Percentiles rank a stretch among this genome's conserved stretches.
These are phyloP conservation scores for Botrytis porri DNA, from an alignment of 2,329 filamentous ascomycete species.

Conservation along the genomic window DNA sequence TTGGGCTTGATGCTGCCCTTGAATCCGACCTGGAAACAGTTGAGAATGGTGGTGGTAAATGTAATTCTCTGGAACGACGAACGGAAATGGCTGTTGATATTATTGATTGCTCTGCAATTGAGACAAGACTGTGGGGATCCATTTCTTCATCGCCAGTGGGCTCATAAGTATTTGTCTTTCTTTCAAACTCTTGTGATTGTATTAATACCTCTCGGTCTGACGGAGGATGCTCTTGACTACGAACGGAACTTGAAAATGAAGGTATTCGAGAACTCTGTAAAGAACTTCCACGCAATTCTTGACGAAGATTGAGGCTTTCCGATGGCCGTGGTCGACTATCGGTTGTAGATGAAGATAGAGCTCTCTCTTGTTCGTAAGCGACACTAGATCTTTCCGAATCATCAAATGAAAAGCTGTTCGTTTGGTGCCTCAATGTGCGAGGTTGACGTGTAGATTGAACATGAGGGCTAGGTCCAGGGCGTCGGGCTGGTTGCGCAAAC, in stretches of 20 bases:
- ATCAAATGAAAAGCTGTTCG: constrained; percentile 39
- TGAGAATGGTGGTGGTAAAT: constrained; percentile 37
- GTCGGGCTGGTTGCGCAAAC: constrained; percentile 36
- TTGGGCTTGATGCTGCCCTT: constrained; percentile 27
- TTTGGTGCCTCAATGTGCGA: constrained; percentile 38
- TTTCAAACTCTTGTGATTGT: not conserved
- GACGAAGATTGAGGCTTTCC: constrained; percentile 28
- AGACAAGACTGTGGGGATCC: not conserved
- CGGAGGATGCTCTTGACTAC: not conserved
- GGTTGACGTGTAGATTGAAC: constrained; percentile 18
- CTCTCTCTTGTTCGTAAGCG: constrained; percentile 35
- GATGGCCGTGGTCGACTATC: constrained; percentile 22
- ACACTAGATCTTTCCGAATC: constrained; percentile 36
- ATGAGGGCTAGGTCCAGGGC: constrained; percentile 27
- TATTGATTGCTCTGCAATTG: not conserved
- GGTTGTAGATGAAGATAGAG: constrained; percentile 28
- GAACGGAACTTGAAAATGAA: constrained; percentile 18
- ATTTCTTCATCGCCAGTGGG: not conserved
- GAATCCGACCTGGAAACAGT: constrained; percentile 29
- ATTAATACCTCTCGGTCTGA: too few species aligned
- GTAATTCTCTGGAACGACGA: constrained; percentile 23
- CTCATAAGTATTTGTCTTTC: not conserved
- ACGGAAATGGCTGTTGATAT: not conserved
- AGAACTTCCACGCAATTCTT: constrained; percentile 34
- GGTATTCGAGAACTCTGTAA: constrained; percentile 28